Evolutionary conservation across 495 filamentous ascomycete species (phyloP).

Genomic region (Xylaria venustula): DNA sequence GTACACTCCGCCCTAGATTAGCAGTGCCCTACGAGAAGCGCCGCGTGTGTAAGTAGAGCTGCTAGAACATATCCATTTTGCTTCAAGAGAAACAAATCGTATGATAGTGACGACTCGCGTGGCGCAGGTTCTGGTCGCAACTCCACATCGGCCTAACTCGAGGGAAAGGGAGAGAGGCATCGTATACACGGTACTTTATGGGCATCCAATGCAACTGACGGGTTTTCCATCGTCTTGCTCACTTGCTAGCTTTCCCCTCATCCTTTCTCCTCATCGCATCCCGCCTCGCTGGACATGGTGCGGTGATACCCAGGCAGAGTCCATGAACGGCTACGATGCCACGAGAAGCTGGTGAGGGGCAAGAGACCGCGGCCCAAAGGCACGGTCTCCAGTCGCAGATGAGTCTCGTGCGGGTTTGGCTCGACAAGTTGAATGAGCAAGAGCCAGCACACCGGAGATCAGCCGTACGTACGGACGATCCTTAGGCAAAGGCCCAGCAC

Average conservation of each 20-base stretch:
- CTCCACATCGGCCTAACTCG: conserved; percentile 9
- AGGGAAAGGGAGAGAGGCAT: not conserved
- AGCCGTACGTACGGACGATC: conserved; percentile 9
- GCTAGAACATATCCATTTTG: not conserved
- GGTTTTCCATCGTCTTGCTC: no score
- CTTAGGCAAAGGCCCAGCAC: not conserved
- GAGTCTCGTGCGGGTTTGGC: not conserved
- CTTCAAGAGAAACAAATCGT: not conserved
- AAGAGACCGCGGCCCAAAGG: not conserved
- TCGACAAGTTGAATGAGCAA: conserved; percentile 9
- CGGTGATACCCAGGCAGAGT: conserved; percentile 4
- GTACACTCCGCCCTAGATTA: no score
- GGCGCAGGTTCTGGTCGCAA: not conserved
- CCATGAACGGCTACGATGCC: not conserved
- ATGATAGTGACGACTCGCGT: conserved; percentile 14
- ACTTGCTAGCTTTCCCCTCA: no score
- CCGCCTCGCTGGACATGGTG: not conserved
- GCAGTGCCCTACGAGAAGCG: no score
- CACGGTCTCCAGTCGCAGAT: not conserved
- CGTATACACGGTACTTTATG: no score
- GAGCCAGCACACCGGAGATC: conserved; percentile 16
- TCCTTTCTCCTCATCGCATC: not conserved
- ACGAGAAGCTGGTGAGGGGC: conserved; percentile 10
- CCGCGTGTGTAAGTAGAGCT: not conserved
- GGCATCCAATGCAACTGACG: no score